Conservation (phyloP, 1,139 yeast genomes). For the Kodamaea suecica region DNA sequence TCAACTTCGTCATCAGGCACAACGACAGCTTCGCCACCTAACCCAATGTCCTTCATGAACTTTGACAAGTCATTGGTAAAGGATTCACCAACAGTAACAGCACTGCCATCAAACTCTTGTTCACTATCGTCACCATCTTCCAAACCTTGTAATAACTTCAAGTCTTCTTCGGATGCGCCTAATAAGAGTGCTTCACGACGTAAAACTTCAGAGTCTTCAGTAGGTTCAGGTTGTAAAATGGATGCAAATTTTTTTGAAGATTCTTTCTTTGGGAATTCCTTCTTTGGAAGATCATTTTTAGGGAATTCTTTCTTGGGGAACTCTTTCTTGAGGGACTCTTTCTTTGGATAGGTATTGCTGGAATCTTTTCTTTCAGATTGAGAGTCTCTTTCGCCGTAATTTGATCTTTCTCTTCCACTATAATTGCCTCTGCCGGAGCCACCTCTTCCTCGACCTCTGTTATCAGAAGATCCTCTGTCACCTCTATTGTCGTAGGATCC, state of each 20-base stretch:
- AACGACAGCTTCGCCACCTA: constrained; percentile 41
- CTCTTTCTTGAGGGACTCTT: not conserved
- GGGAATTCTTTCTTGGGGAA: constrained; percentile 5
- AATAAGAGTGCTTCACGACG: constrained; percentile 66
- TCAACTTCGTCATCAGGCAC: constrained; percentile 23
- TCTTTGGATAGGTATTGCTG: no score
- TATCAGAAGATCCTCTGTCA: constrained; percentile 1
- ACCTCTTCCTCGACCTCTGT: not conserved
- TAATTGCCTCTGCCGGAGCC: not conserved
- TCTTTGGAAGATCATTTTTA: constrained; percentile 14
- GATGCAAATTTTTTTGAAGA: constrained; percentile 4
- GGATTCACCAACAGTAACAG: constrained; percentile 37
- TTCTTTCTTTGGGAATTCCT: constrained; percentile 12
- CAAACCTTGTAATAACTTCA: constrained; percentile 49
- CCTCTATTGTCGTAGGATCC: not conserved
- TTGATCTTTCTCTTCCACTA: no score
- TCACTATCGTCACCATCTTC: constrained; percentile 60
- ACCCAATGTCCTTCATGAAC: constrained; percentile 70
- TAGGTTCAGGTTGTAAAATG: constrained; percentile 8
- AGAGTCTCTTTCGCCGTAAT: no score
- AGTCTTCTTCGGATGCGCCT: constrained; percentile 71
- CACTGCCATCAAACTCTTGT: constrained; percentile 45
- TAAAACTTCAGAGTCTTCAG: constrained; percentile 34
- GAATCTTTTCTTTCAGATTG: no score
- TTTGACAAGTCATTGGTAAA: constrained; percentile 57